These are phyloP conservation scores for Clonostachys solani DNA, from an alignment of 2,329 filamentous ascomycete species.

Conservation along the genomic window DNA sequence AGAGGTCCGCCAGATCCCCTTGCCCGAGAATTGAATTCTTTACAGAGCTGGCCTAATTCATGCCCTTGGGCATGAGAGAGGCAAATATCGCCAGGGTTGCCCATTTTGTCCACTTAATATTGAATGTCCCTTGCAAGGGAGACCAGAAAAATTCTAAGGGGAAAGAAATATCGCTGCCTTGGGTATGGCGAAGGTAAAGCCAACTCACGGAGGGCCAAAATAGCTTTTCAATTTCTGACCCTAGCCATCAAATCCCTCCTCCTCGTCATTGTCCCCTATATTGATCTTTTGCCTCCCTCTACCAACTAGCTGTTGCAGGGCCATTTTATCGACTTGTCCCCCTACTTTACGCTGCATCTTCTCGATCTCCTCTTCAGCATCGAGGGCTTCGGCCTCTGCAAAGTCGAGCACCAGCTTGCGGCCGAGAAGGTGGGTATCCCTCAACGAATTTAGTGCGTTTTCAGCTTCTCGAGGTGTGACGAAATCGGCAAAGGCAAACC, in stretches of 20 bases:
- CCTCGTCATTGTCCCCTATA: conserved; percentile 68
- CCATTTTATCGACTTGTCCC: conserved; percentile 85
- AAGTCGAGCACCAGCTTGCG: conserved; percentile 88
- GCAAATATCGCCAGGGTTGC: too few species aligned
- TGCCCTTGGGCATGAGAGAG: too few species aligned
- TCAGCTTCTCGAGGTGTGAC: conserved; percentile 83
- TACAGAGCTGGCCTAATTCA: not conserved
- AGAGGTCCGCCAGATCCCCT: not conserved
- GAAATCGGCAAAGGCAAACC: conserved; percentile 97
- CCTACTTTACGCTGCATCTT: conserved; percentile 97
- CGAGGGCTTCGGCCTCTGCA: conserved; percentile 80
- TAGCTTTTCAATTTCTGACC: conserved; percentile 10
- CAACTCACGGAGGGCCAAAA: conserved; percentile 2
- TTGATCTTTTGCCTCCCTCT: conserved; percentile 84
- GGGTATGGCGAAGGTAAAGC: too few species aligned
- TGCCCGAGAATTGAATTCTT: conserved; percentile 3
- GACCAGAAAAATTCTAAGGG: too few species aligned
- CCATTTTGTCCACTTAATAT: too few species aligned
- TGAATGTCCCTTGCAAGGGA: too few species aligned
- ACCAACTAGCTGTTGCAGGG: conserved; percentile 81
- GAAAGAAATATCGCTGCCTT: too few species aligned
- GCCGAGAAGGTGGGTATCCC: conserved; percentile 89
- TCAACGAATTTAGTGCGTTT: conserved; percentile 86
- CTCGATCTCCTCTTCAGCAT: conserved; percentile 92
- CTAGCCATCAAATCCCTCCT: conserved; percentile 30